Base-by-base conservation (phyloP, 495 filamentous ascomycete species). In the Penicillium turbatum region DNA sequence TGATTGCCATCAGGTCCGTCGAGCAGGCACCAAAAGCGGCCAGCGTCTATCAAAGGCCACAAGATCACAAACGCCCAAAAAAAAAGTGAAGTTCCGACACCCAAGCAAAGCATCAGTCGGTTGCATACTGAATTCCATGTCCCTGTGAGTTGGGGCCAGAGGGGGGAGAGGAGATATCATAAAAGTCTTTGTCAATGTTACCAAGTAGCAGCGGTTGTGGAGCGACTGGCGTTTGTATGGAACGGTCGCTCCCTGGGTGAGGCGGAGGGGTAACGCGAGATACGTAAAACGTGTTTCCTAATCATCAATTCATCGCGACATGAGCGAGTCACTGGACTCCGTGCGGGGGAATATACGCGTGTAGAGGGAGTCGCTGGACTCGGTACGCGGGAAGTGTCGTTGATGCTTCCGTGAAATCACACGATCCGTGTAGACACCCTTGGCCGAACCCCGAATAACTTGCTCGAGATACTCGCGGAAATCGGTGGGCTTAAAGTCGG, bases 351-450 rank as follows among this genome's bases (percentile, higher is more conserved):
- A 75, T 17, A 73, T 68, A 38, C 72, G 65, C 15, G 69, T 69
- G 54, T 72, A 70, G 19, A 75, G 55, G 32, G 72, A 75, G 46
- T 75, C 72, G 61, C 64, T 73, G 11, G 72, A 75, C 55, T 75
- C 72, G 44, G 67, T 72, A 15, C 72, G 71, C 2, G 71, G 71
- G 68, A 75, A 75, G 51, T 69, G 59, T 7, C 72, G 69, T 47
- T 75, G 72, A 47, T 73, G 69, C 48, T 68, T 72, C 49, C 70
- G 68, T 36, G 72, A 75, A 30, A 73, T 65, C 45, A 67, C 64
- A 7, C 74, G 74, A 58, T 75, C 74, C 27, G 65, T 68, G 61
- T 77, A 77, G 15, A 77, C 62, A 40, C 73, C 73, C 67, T 70
- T 73, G 36, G 72, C 74, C 11, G 68, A 67, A 17, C 74, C 74